Evolutionary conservation across 108 stramenopile genomes (phyloP).

Genomic region (Fragilaria radians): DNA sequence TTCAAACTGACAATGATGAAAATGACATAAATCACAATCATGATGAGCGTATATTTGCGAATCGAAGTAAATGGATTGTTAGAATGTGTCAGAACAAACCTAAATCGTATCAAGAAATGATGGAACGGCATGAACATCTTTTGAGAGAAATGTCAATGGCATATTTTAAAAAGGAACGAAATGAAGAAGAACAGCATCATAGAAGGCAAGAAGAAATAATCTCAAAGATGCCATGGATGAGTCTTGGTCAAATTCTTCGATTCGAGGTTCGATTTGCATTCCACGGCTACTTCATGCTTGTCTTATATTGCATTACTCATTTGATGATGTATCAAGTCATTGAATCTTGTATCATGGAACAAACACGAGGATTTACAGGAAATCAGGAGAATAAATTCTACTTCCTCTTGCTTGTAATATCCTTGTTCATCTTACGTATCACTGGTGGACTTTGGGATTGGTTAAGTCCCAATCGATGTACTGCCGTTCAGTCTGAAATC

Average conservation of each 20-base stretch:
- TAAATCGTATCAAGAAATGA: not conserved
- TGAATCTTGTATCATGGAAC: not conserved
- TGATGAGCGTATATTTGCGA: too few relatives aligned
- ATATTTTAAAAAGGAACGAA: not conserved
- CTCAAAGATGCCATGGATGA: not conserved
- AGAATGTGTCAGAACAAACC: not conserved
- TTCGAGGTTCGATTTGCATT: not conserved
- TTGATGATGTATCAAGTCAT: not conserved
- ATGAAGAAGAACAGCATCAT: not conserved
- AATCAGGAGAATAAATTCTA: not conserved
- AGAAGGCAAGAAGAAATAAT: not conserved
- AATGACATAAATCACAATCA: too few relatives aligned
- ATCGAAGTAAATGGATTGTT: too few relatives aligned
- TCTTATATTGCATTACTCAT: not conserved
- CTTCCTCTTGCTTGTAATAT: not conserved
- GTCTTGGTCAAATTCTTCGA: not conserved
- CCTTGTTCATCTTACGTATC: not conserved
- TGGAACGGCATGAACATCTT: not conserved
- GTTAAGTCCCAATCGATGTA: not conserved
- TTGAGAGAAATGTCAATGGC: not conserved
- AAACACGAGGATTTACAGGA: not conserved
- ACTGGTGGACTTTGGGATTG: not conserved
- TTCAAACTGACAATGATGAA: too few relatives aligned
- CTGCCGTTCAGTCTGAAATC: not conserved
- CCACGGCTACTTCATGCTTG: not conserved